Conservation (phyloP, 2,329 filamentous ascomycete genomes). For the Phyllosticta paracitricarpa region DNA sequence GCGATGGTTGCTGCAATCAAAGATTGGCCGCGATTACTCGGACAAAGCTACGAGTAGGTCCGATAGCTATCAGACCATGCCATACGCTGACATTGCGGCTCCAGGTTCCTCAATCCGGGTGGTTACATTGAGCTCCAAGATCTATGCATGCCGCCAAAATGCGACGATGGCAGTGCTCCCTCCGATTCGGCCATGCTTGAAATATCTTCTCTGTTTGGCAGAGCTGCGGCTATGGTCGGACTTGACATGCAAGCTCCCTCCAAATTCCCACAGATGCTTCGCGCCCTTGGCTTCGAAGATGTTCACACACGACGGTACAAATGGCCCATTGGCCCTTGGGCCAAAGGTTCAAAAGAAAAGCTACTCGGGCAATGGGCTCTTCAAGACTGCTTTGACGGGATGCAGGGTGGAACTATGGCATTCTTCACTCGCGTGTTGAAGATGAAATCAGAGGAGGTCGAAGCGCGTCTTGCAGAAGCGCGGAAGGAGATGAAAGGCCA, state of each 20-base stretch:
- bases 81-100: background rate
- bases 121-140: conserved; percentile 42
- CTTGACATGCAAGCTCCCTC: conserved; percentile 32
- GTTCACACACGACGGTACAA: conserved; percentile 21
- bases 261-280: conserved; percentile 20
- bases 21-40: conserved; percentile 43
- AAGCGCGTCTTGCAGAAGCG: background rate
- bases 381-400: background rate
- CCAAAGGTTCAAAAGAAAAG: conserved; percentile 9
- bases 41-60: conserved; percentile 21
- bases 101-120: conserved; percentile 33
- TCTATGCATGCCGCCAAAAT: conserved; percentile 14
- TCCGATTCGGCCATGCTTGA: conserved; percentile 18
- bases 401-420: background rate
- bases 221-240: conserved; percentile 23
- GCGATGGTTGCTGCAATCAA: conserved; percentile 44
- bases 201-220: conserved; percentile 19
- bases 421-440: background rate
- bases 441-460: background rate
- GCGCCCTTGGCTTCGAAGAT: conserved; percentile 18
- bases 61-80: background rate
- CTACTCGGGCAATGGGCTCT: background rate
- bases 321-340: conserved; percentile 18
- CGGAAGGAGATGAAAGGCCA: background rate
- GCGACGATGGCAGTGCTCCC: conserved; percentile 13